Conservation (phyloP, 371 early-diverging fungal genomes). For the Rhizopus stolonifer region DNA sequence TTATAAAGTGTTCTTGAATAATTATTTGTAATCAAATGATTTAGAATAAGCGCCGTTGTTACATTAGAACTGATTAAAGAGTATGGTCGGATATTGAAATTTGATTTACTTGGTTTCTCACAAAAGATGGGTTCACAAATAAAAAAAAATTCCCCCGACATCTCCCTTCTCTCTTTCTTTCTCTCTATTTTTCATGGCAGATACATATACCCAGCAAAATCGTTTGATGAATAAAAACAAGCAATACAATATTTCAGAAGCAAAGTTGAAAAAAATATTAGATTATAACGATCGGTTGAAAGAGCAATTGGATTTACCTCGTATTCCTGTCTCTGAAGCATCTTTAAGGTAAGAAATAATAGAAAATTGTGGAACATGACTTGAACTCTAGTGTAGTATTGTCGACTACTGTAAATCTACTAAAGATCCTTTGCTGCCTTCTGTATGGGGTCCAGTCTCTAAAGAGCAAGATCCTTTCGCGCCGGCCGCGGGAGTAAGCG, state of each 20-base stretch:
- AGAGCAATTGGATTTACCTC: constrained; percentile 75
- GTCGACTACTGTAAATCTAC: constrained; percentile 55
- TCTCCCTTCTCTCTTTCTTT: constrained; percentile 3
- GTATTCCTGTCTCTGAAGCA: constrained; percentile 79
- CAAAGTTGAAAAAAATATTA: constrained; percentile 68
- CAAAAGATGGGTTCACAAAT: too few relatives aligned
- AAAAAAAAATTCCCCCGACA: background rate
- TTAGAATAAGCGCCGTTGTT: too few relatives aligned
- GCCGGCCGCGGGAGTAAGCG: constrained; percentile 34
- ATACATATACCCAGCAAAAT: constrained; percentile 26
- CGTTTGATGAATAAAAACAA: constrained; percentile 10
- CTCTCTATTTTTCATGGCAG: constrained; percentile 13
- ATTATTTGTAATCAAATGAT: too few relatives aligned
- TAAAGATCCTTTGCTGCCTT: constrained; percentile 61
- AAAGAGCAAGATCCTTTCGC: constrained; percentile 83
- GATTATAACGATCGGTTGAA: constrained; percentile 75
- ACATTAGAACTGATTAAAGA: too few relatives aligned
- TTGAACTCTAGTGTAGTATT: constrained; percentile 33
- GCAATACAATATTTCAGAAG: constrained; percentile 50
- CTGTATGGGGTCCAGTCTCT: constrained; percentile 74
- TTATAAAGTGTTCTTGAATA: too few relatives aligned
- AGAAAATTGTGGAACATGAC: background rate
- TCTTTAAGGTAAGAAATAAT: constrained; percentile 25
- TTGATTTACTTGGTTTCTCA: background rate
- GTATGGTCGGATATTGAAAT: background rate